Evolutionary conservation across 352 stramenopile species (phyloP).

Genomic region (Phytophthora hibernalis): DNA sequence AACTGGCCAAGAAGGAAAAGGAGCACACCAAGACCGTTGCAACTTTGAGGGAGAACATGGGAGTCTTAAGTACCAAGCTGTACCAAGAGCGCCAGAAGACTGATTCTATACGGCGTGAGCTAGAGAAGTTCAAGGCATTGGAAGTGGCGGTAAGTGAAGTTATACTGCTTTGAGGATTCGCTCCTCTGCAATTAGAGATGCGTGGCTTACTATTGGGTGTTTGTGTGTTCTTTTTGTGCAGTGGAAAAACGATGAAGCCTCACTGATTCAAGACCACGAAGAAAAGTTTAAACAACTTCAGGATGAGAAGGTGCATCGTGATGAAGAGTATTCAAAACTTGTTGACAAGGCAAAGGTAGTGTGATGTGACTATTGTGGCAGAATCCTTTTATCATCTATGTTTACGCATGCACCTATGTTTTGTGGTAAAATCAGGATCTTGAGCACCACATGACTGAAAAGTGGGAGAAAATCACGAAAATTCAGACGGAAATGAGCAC

Average conservation of each 20-base stretch:
- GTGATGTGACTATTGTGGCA: background rate
- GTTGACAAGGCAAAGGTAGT: constrained; percentile 65
- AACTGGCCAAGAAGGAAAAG: constrained; percentile 42
- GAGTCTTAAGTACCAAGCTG: constrained; percentile 51
- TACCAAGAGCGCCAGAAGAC: constrained; percentile 55
- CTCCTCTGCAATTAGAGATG: background rate
- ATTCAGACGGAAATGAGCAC: constrained; percentile 72
- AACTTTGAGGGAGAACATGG: constrained; percentile 47
- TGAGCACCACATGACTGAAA: constrained; percentile 69
- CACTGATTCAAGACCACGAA: constrained; percentile 59
- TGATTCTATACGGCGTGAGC: constrained; percentile 54
- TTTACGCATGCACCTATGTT: background rate
- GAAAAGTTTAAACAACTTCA: constrained; percentile 66
- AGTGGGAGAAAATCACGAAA: constrained; percentile 80
- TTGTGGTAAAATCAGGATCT: constrained; percentile 43
- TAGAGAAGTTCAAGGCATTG: constrained; percentile 68
- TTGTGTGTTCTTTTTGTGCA: constrained; percentile 28
- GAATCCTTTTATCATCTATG: background rate
- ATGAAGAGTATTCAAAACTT: constrained; percentile 64
- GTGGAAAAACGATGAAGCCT: constrained; percentile 69
- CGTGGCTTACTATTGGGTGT: constrained; percentile 13
- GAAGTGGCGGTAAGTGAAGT: constrained; percentile 64
- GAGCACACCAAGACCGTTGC: constrained; percentile 41
- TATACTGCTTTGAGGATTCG: background rate
- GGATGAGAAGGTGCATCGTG: constrained; percentile 62